phyloP scores from a whole-genome alignment of 225 moss, liverwort and hornwort species.

The Marchantia polymorpha region DNA sequence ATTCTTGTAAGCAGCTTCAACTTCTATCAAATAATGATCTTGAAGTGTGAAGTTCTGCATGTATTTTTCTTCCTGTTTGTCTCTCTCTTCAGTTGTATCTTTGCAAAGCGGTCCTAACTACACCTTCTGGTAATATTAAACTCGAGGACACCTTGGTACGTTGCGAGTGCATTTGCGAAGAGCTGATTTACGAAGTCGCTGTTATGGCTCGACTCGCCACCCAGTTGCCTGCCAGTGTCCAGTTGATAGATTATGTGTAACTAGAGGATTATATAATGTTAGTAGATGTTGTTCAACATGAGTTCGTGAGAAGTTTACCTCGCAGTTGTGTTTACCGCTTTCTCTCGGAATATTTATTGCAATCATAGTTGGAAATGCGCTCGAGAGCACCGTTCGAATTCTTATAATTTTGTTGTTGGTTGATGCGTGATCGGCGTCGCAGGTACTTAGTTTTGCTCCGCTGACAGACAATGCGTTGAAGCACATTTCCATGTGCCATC shows the following conservation, averaged over 20 bases:
- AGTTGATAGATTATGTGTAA: too few relatives aligned
- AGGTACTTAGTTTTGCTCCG: slow-evolving; percentile 57
- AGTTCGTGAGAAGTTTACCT: too few relatives aligned
- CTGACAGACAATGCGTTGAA: slow-evolving; percentile 53
- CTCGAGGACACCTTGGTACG: too few relatives aligned
- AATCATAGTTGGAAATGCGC: neutral
- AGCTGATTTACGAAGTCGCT: too few relatives aligned
- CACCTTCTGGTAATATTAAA: too few relatives aligned
- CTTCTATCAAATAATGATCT: neutral
- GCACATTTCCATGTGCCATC: slow-evolving; percentile 48
- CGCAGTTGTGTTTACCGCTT: neutral
- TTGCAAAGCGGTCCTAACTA: too few relatives aligned
- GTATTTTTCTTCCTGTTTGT: neutral
- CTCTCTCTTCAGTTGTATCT: too few relatives aligned
- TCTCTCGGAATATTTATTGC: neutral
- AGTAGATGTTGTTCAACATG: too few relatives aligned
- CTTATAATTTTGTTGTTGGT: neutral
- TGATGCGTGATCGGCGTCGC: slow-evolving; percentile 9
- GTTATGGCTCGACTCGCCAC: too few relatives aligned
- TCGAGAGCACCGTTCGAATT: neutral
- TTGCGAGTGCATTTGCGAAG: too few relatives aligned
- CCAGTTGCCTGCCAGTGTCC: too few relatives aligned
- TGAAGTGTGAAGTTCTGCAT: neutral
- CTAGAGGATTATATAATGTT: too few relatives aligned
- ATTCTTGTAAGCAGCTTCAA: slow-evolving; percentile 38